Base-by-base conservation (phyloP, 345 rosid genomes). In the Citrus sp. region DNA sequence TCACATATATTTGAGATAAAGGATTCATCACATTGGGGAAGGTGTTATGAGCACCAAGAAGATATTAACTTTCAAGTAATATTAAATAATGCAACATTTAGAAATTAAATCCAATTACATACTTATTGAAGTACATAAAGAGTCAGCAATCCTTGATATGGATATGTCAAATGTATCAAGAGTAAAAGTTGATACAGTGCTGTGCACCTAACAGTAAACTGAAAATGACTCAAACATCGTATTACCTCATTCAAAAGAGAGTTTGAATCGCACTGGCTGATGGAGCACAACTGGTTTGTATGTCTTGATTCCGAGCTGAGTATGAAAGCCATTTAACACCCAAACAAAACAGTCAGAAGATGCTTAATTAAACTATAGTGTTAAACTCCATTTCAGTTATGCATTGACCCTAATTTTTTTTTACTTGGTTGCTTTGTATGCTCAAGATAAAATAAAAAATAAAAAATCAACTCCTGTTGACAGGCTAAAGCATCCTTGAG, bases 231-330 rank as follows among this genome's bases (percentile, higher is more conserved):
- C 25, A 34, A 38, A 34, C 38, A 54, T 30, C 4, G 67, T 6
- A 60, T 79, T 86, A 91, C 98, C 97, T 94, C 98, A 78, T 91
- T 94, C 81, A 92, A 87, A 65, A 94, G 93, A 77, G 98, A 93
- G 84, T 87, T 85, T 3, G 99, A 89, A 85, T 90, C 89, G 86
- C 99, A 95, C 69, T 87, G 89, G 87, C 88, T 95, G 89, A 95
- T 93, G 85, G 99, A 92, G 87, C 99, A 95, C 82, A 95, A 67
- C 90, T 89, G 86, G 86, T 95, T 87, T 74, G 98, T 95, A 21
- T 91, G 91, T 77, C 86, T 87, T 82, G 99, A 95, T 79, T 88
- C 94, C 77, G 78, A 82, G 88, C 97, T 94, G 92, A 74, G 72
- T 77, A 81, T 79, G 70, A 76, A 79, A 80, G 70, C 72, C 74